These are phyloP conservation scores for Acorus calamus DNA, from an alignment of 106 monocot genomes.

Conservation along the genomic window DNA sequence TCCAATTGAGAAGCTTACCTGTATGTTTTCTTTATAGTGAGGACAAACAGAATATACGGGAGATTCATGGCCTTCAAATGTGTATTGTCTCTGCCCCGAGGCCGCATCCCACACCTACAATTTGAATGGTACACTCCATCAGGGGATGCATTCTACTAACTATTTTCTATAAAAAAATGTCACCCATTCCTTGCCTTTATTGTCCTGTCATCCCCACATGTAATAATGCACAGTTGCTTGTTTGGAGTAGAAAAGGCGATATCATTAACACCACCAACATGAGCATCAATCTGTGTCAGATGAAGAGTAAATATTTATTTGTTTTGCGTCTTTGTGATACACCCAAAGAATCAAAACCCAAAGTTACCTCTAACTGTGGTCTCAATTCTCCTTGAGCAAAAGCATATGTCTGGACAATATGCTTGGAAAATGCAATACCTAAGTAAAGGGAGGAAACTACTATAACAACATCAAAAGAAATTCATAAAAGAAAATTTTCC, in stretches of 20 bases:
- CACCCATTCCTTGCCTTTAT: conserved; percentile 35
- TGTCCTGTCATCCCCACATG: conserved; percentile 76
- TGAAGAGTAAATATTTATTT: too few relatives aligned
- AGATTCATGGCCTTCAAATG: conserved; percentile 39
- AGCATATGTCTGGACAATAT: too few relatives aligned
- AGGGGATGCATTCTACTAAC: background rate
- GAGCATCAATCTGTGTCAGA: conserved; percentile 73
- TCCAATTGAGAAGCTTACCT: background rate
- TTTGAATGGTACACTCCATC: too few relatives aligned
- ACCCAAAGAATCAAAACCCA: too few relatives aligned
- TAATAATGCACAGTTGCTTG: conserved; percentile 69
- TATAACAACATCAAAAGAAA: too few relatives aligned
- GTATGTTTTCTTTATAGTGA: conserved; percentile 26
- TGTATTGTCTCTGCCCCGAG: conserved; percentile 10
- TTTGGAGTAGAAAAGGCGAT: conserved; percentile 95
- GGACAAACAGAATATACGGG: conserved; percentile 47
- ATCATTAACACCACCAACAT: conserved; percentile 93
- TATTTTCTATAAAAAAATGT: background rate
- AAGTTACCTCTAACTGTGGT: conserved; percentile 3
- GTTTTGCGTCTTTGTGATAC: too few relatives aligned
- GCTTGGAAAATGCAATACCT: conserved; percentile 50
- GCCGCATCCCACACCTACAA: conserved; percentile 16
- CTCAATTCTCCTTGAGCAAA: too few relatives aligned
- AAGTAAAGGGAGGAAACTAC: background rate
- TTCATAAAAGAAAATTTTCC: too few relatives aligned